Conservation (phyloP, 2,329 filamentous ascomycete species). For the Aspergillus fructus region DNA sequence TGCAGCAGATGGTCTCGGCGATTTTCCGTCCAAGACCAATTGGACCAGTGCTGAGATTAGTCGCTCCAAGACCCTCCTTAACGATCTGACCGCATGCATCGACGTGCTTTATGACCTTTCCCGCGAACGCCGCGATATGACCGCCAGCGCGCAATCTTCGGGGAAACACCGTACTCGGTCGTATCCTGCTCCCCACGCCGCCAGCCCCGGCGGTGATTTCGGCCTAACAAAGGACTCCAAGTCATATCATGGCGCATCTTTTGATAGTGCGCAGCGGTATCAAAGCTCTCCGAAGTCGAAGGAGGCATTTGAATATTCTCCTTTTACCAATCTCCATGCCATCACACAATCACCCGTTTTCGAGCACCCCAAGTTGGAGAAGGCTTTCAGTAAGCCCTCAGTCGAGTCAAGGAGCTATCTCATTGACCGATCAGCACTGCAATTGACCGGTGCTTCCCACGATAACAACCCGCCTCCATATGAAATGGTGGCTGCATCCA, state of each 20-base stretch:
- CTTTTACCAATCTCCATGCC: conserved; percentile 18
- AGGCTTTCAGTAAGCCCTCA: conserved; percentile 24
- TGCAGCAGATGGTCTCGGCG: conserved; percentile 31
- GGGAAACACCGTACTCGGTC: conserved; percentile 22
- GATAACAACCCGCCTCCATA: conserved; percentile 44
- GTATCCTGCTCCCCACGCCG: conserved; percentile 27
- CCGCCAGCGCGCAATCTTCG: conserved; percentile 27
- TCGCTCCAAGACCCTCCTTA: conserved; percentile 58
- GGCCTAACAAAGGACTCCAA: conserved; percentile 28
- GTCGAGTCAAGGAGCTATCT: conserved; percentile 32
- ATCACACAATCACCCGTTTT: conserved; percentile 10
- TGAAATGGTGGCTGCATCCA: conserved; percentile 42
- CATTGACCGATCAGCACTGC: conserved; percentile 41
- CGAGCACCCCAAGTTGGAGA: conserved; percentile 18
- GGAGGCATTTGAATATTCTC: conserved; percentile 26
- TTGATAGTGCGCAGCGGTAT: conserved; percentile 33
- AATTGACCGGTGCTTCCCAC: conserved; percentile 40
- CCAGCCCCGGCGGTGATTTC: conserved; percentile 18
- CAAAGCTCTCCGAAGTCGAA: conserved; percentile 24
- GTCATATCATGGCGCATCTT: conserved; percentile 36
- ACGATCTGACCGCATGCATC: conserved; percentile 61
- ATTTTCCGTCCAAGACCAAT: conserved; percentile 37
- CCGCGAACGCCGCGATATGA: conserved; percentile 52
- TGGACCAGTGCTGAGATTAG: conserved; percentile 54
- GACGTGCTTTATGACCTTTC: conserved; percentile 66